Evolutionary conservation across 495 filamentous ascomycete species (phyloP).

Genomic region (Poronia punctata): DNA sequence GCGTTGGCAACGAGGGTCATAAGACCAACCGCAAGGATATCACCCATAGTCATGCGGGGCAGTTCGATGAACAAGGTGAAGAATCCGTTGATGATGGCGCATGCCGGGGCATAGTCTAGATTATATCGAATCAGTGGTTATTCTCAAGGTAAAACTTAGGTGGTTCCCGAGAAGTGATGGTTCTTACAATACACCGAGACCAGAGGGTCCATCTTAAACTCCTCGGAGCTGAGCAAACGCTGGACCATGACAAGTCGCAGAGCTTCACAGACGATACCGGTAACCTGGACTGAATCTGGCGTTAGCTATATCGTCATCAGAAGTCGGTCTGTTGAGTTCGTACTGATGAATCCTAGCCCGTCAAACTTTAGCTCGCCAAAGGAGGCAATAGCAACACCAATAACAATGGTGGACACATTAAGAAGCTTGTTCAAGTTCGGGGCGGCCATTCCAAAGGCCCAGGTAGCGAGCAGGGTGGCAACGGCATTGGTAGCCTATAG

Average conservation of each 20-base stretch:
- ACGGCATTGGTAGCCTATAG: conserved; percentile 76
- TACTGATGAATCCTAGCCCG: conserved; percentile 69
- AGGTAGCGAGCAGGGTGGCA: conserved; percentile 73
- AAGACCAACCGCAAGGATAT: conserved; percentile 65
- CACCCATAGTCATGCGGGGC: conserved; percentile 56
- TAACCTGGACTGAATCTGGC: conserved; percentile 52
- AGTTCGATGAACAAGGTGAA: conserved; percentile 72
- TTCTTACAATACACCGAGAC: conserved; percentile 71
- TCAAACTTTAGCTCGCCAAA: conserved; percentile 88
- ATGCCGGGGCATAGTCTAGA: conserved; percentile 78
- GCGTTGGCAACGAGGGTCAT: conserved; percentile 69
- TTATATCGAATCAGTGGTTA: background rate
- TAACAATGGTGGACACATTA: conserved; percentile 78
- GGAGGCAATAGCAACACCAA: conserved; percentile 81
- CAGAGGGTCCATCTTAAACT: conserved; percentile 94
- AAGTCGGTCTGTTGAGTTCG: conserved; percentile 28
- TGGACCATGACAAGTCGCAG: conserved; percentile 85
- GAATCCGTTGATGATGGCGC: conserved; percentile 74
- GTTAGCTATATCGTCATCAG: conserved; percentile 1
- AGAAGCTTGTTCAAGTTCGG: conserved; percentile 69
- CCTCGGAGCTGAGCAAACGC: conserved; percentile 71
- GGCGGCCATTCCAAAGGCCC: conserved; percentile 66
- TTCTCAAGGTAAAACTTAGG: background rate
- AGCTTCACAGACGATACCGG: conserved; percentile 78
- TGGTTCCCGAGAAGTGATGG: no score